A percentile compares a stretch with the other conserved stretches of the same genome.
Conservation (phyloP, 2,329 filamentous ascomycete genomes). For the Verticillium isaacii region DNA sequence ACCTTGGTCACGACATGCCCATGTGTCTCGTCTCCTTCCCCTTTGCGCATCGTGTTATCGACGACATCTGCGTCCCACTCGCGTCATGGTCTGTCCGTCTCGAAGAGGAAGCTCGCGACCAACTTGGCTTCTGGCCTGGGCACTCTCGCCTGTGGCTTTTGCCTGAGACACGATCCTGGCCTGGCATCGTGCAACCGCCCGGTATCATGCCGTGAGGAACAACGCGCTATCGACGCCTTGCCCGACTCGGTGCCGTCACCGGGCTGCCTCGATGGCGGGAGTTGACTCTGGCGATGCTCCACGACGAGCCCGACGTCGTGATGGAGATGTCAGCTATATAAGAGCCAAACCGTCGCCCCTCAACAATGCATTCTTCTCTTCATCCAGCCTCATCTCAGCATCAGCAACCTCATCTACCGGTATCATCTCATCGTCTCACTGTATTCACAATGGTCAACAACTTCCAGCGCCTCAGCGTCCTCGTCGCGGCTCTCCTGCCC, state of each 20-base stretch:
- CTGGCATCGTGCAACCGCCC: neutral
- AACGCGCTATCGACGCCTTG: neutral
- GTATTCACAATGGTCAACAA: constrained; percentile 10
- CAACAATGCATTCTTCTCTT: neutral
- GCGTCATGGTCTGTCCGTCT: neutral
- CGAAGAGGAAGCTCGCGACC: neutral
- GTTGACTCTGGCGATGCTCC: neutral
- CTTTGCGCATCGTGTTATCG: constrained; percentile 43
- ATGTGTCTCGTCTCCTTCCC: constrained; percentile 3
- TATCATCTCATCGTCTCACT: neutral
- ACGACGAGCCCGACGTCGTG: neutral
- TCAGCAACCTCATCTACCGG: neutral
- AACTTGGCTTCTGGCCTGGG: neutral
- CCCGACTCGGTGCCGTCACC: neutral
- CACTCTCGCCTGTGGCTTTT: neutral
- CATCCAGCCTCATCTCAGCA: neutral
- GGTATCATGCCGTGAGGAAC: neutral
- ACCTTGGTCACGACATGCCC: constrained; percentile 7
- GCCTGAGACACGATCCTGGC: neutral
- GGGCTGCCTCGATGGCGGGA: neutral
- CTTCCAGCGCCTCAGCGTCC: constrained; percentile 11
- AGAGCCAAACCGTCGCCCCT: neutral
- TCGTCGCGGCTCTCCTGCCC: constrained; percentile 9
- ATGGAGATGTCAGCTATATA: neutral
- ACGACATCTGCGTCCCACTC: constrained; percentile 44